Evolutionary conservation across 73 alveolate species (phyloP).

Genomic region (Paramecium sexaurelia): DNA sequence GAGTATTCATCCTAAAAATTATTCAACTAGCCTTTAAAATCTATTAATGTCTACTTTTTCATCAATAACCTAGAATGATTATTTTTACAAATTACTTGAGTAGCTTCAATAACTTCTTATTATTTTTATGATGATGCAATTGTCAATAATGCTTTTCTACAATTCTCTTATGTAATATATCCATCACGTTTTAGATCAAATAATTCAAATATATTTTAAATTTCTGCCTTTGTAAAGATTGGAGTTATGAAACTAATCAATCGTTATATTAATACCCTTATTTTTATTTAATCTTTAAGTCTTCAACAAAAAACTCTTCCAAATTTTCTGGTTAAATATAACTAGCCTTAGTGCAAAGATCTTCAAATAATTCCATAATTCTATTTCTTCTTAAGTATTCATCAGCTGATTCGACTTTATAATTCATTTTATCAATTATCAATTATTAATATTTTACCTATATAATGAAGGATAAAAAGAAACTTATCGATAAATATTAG

Average conservation of each 20-base stretch:
- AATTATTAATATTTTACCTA: neutral
- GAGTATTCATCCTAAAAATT: slow-evolving; percentile 25
- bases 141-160: slow-evolving; percentile 71
- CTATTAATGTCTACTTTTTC: neutral
- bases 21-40: slow-evolving; percentile 13
- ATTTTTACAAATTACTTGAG: neutral
- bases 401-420: slow-evolving; percentile 68
- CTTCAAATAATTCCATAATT: slow-evolving; percentile 73
- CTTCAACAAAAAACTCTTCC: slow-evolving; percentile 69
- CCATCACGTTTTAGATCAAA: slow-evolving; percentile 76
- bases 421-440: slow-evolving; percentile 17
- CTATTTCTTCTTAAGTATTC: slow-evolving; percentile 73
- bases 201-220: slow-evolving; percentile 69
- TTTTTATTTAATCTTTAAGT: slow-evolving; percentile 61
- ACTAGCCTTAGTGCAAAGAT: slow-evolving; percentile 69
- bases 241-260: slow-evolving; percentile 65
- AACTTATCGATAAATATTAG: neutral
- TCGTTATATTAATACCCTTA: slow-evolving; percentile 55
- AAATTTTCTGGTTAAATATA: slow-evolving; percentile 70
- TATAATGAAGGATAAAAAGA: neutral
- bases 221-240: slow-evolving; percentile 72
- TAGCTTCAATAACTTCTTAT: slow-evolving; percentile 62
- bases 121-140: slow-evolving; percentile 69
- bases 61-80: neutral
- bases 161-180: slow-evolving; percentile 71